A percentile compares a stretch with the other conserved stretches of the same genome.
These are phyloP conservation scores for Hemisphaericaspora lyxosophila DNA, from an alignment of 1,139 yeast species.

Conservation along the genomic window DNA sequence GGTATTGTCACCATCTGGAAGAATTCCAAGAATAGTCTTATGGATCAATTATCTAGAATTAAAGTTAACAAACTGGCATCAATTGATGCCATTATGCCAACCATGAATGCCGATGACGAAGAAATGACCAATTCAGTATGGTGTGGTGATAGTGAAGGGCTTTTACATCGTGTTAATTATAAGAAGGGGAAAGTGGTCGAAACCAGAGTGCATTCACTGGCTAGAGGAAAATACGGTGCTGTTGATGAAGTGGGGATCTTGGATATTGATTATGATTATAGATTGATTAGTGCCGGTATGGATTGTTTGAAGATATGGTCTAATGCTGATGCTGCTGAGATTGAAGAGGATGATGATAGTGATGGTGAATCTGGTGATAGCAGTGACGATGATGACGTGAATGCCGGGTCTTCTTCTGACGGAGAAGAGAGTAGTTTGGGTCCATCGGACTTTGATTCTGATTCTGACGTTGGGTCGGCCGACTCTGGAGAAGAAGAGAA, in stretches of 20 bases:
- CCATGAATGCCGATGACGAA: constrained; percentile 66
- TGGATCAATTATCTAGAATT: constrained; percentile 81
- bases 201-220: constrained; percentile 60
- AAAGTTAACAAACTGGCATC: constrained; percentile 71
- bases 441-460: constrained; percentile 44
- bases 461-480: constrained; percentile 9
- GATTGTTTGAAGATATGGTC: constrained; percentile 77
- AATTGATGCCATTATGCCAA: constrained; percentile 73
- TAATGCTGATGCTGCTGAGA: constrained; percentile 24
- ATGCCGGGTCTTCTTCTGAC: constrained; percentile 14
- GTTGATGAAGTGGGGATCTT: constrained; percentile 66
- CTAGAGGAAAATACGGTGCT: constrained; percentile 35
- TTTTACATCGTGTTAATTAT: constrained; percentile 64
- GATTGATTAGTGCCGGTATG: constrained; percentile 82
- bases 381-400: constrained; percentile 10
- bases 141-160: constrained; percentile 89
- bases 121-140: constrained; percentile 57
- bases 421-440: constrained; percentile 6
- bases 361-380: constrained; percentile 14
- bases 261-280: constrained; percentile 78
- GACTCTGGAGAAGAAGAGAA: constrained; percentile 11
- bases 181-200: constrained; percentile 65
- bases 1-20: constrained; percentile 95
- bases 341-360: constrained; percentile 19
- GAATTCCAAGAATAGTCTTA: constrained; percentile 60